Percentiles rank a stretch among this genome's conserved stretches.
Conservation (phyloP, 2,329 filamentous ascomycete species). For the Corinectria fuckeliana region DNA sequence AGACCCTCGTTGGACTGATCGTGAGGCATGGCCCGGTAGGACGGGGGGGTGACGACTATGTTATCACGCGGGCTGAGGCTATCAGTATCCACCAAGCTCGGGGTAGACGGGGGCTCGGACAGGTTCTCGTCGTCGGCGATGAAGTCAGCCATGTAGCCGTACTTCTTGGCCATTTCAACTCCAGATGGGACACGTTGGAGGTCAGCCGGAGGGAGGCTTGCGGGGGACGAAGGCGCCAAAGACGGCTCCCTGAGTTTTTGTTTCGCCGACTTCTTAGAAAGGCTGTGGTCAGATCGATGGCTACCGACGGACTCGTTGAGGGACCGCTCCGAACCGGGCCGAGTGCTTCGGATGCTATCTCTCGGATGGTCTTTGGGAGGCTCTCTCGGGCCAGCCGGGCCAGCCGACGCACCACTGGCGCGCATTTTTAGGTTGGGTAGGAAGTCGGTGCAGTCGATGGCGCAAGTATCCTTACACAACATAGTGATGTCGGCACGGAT, state of each 20-base stretch:
- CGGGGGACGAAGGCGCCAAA: constrained; percentile 26
- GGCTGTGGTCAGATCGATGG: constrained; percentile 31
- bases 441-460: constrained; percentile 44
- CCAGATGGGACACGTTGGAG: constrained; percentile 35
- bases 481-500: constrained; percentile 56
- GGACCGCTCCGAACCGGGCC: constrained; percentile 27
- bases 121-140: constrained; percentile 39
- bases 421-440: constrained; percentile 38
- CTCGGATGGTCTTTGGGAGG: not conserved
- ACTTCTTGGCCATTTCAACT: constrained; percentile 38
- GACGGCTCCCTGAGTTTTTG: constrained; percentile 29
- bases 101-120: constrained; percentile 40
- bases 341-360: constrained; percentile 2
- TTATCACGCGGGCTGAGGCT: constrained; percentile 40
- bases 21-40: constrained; percentile 25
- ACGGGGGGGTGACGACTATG: constrained; percentile 34
- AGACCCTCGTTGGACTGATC: constrained; percentile 39
- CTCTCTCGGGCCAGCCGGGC: constrained; percentile 5
- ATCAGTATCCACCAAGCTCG: constrained; percentile 41
- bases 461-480: constrained; percentile 59
- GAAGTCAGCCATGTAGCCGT: constrained; percentile 38
- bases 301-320: constrained; percentile 31
- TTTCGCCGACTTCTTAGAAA: constrained; percentile 32
- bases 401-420: constrained; percentile 25
- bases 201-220: constrained; percentile 19